Percentiles rank a stretch among this genome's conserved stretches.
These are phyloP conservation scores for Globisporangium megalacanthum DNA, from an alignment of 352 stramenopile genomes.

Conservation along the genomic window DNA sequence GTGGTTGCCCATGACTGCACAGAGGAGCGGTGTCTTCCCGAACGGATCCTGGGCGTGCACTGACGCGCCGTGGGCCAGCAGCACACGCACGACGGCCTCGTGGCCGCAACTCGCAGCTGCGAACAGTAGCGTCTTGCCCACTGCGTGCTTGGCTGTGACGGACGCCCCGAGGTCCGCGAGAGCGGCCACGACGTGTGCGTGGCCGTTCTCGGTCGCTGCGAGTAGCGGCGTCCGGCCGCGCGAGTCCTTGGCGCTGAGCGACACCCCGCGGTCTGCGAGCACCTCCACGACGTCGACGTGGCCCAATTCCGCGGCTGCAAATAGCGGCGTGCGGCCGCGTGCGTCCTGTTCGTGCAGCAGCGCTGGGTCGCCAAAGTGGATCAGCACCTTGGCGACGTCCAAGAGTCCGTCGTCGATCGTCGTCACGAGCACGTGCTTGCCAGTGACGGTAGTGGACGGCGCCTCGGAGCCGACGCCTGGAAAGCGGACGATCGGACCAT, in stretches of 20 bases:
- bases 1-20: constrained; percentile 11
- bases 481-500: not conserved
- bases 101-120: constrained; percentile 12
- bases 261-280: constrained; percentile 5
- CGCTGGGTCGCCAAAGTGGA: constrained; percentile 14
- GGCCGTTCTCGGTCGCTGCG: constrained; percentile 11
- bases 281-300: constrained; percentile 7
- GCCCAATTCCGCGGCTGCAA: constrained; percentile 9
- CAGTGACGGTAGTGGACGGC: not conserved
- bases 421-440: constrained; percentile 11
- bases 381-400: constrained; percentile 14
- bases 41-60: constrained; percentile 11
- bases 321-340: constrained; percentile 8
- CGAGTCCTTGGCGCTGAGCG: constrained; percentile 7
- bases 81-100: constrained; percentile 7
- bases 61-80: constrained; percentile 4
- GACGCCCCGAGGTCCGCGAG: constrained; percentile 4
- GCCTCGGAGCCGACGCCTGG: not conserved
- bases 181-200: constrained; percentile 7
- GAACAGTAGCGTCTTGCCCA: constrained; percentile 14
- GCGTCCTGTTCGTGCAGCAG: constrained; percentile 10
- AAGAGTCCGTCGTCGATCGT: constrained; percentile 11
- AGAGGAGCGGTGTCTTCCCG: constrained; percentile 13
- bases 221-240: constrained; percentile 12
- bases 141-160: constrained; percentile 7